phyloP scores from a whole-genome alignment of 2,329 filamentous ascomycete genomes.

The Leptographium lundbergii region DNA sequence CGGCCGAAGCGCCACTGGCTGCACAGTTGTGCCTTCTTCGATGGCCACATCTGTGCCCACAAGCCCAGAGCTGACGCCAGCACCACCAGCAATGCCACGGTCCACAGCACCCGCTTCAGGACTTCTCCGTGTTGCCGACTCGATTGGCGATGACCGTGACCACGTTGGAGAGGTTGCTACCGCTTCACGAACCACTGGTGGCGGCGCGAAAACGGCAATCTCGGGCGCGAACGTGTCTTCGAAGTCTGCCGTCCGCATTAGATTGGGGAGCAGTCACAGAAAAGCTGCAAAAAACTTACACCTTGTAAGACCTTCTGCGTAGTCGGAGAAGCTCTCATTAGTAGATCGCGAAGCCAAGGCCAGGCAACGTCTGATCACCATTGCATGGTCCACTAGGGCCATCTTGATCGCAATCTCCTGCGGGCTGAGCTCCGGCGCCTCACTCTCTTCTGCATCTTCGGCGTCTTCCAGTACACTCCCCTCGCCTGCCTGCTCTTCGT shows the following conservation, averaged over 20 bases:
- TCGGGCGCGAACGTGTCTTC: conserved; percentile 52
- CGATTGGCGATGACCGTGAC: conserved; percentile 33
- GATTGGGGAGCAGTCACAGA: background rate
- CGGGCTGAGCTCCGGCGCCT: conserved; percentile 32
- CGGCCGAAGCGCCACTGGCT: conserved; percentile 37
- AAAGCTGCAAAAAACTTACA: conserved; percentile 35
- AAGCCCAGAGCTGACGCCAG: background rate
- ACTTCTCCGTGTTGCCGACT: conserved; percentile 17
- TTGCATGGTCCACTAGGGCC: conserved; percentile 77
- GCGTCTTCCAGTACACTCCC: conserved; percentile 23
- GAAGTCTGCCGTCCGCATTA: conserved; percentile 33
- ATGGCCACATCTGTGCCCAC: background rate
- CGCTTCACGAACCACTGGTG: conserved; percentile 26
- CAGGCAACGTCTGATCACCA: conserved; percentile 75
- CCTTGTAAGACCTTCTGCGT: conserved; percentile 47
- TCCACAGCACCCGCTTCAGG: conserved; percentile 22
- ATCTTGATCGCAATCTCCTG: conserved; percentile 73
- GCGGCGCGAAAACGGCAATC: conserved; percentile 47
- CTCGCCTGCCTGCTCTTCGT: conserved; percentile 24
- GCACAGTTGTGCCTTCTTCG: conserved; percentile 38
- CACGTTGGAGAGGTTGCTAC: conserved; percentile 30
- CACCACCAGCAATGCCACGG: conserved; percentile 13
- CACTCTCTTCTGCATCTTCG: conserved; percentile 24
- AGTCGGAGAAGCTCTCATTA: conserved; percentile 43
- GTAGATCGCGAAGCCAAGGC: conserved; percentile 52